Evolutionary conservation across 768 basidiomycete genomes (phyloP), one percentile per base, ranked within the genome.

Genomic region (Sutorius australiensis): DNA sequence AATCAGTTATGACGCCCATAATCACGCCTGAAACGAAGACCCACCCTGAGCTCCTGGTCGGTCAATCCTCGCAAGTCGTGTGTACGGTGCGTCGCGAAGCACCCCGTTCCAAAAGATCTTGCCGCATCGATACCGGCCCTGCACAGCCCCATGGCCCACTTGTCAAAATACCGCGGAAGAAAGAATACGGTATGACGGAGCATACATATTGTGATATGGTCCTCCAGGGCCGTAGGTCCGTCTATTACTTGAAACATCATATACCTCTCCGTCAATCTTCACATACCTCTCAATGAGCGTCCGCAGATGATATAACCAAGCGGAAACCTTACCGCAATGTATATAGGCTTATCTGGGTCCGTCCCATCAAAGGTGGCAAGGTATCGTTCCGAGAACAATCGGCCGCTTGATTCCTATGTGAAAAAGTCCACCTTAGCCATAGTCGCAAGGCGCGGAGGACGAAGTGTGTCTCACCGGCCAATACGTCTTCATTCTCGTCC

Each of bases 191-290:
- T n/a, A 39, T 39, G 40, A 50, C n/a, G 21, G 41, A 46, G 68
- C 61, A 67, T 65, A 86, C 87, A 89, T 77, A 64, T 82, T 75
- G 60, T 84, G 77, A 72, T 92, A 92, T 38, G 89, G 80, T 36
- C 93, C 95, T 13, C 94, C 95, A 36, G 86, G 88, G 47, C 94
- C 92, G 68, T 98, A 98, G 10, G 80, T 77, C 19, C 87, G 77
- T 53, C 77, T 75, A 59, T 84, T 84, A 55, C 79, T 78, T n/a
- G 86, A 82, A 48, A 98, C 95, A 64, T 98, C 95, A 71, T 85
- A 98, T 8, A 98, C 92, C 48, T 89, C 88, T 12, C 90, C 89
- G 65, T 93, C 91, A 67, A 98, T 88, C 91, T 92, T 66, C 41
- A 62, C 55, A 50, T 51, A 50, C 32, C 45, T 27, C 45, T 8